Evolutionary conservation across 2,329 filamentous ascomycete species (phyloP).

Genomic region (Paecilomyces sp.): DNA sequence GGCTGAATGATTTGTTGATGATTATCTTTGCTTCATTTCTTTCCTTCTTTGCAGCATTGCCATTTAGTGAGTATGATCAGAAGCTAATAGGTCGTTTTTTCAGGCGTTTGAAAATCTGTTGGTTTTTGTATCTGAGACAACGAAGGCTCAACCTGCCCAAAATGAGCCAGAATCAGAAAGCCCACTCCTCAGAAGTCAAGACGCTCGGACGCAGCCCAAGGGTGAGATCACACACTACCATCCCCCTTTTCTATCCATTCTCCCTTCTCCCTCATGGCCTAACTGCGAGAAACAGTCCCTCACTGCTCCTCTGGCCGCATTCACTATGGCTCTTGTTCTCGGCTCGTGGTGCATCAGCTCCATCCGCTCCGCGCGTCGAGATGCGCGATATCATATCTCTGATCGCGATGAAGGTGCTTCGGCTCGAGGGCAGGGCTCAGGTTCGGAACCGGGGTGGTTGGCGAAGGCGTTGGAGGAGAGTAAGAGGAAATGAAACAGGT

Average conservation of each 20-base stretch:
- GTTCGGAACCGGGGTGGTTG: conserved; percentile 45
- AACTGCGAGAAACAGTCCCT: conserved; percentile 35
- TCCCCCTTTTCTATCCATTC: not conserved
- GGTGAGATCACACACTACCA: not conserved
- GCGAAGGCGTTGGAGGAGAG: conserved; percentile 25
- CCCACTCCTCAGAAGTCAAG: not conserved
- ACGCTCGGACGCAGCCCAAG: not conserved
- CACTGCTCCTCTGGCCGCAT: conserved; percentile 55
- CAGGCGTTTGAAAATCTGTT: too few species aligned
- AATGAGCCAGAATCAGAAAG: not conserved
- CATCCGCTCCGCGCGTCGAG: conserved; percentile 59
- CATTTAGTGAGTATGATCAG: too few species aligned
- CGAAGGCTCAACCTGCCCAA: not conserved
- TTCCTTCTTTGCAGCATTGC: too few species aligned
- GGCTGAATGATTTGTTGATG: too few species aligned
- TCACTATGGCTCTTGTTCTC: conserved; percentile 55
- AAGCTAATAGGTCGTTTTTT: too few species aligned
- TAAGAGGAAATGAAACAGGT: conserved; percentile 7
- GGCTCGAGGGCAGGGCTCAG: conserved; percentile 26
- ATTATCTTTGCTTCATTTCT: too few species aligned
- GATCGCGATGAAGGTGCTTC: conserved; percentile 32
- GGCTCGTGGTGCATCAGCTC: conserved; percentile 57
- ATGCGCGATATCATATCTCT: conserved; percentile 54
- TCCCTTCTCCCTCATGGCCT: not conserved
- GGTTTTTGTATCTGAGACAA: not conserved